Base-by-base conservation (phyloP, 2,329 filamentous ascomycete genomes). In the Neonectria faginata region DNA sequence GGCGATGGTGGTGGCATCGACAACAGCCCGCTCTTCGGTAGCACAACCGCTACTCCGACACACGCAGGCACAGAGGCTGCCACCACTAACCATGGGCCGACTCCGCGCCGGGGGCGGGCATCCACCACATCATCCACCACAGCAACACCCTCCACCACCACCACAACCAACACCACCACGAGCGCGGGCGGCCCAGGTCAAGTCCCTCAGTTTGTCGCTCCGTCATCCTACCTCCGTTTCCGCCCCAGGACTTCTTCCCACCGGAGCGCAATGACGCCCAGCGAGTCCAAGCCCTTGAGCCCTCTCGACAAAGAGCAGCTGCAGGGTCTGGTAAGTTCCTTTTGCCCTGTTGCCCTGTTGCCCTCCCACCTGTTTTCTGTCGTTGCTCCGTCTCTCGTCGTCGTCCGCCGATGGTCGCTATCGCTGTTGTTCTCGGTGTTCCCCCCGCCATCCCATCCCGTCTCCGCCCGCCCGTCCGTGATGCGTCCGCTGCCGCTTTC, bases 261-360 rank as follows among this genome's bases (percentile, higher is more conserved):
- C 39, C 71, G 75, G 65, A 77, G 69, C 72, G 73, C 73, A 70
- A 80, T 81, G 78, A 73, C 77, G 69, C 70, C 66, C 67, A 69
- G 80, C 64, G 80, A 83, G 68, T 71, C 78, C 67, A 80, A 79
- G 68, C 76, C 80, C 65, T 81, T 84, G 79, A 89, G 84, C 73
- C 85, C 87, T 66, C 83, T 92, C 63, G 92, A 95, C 79, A 88
- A 85, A 81, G 92, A 94, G 76, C 91, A 94, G 82, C 85, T 90
- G 75, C 90, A 92, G 77, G 92, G 91, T 73, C 83, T 95, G 85
- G 91, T 94, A 83, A 83, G 91, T 76, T 33, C 6, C 29, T 57
- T 58, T 16, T 25, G 54, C 47, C 41, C 66, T 59, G 59, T 29
- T 47, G 60, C 51, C 62, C 48, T 60, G 59, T 29, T 47, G 60